Evolutionary conservation across 345 rosid species (phyloP).

Genomic region (Anacardium occidentale): DNA sequence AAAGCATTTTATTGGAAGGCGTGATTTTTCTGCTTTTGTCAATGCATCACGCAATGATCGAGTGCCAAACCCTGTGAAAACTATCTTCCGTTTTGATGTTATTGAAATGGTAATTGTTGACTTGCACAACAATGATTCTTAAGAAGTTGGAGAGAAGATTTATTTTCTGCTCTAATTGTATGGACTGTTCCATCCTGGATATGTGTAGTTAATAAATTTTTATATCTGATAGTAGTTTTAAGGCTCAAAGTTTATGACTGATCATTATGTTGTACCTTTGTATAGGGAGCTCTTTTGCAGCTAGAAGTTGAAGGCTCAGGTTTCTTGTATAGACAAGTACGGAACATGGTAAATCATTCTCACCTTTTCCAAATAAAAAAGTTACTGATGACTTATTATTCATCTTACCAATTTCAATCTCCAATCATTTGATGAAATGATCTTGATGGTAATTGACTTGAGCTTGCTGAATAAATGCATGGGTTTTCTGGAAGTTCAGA

Average conservation of each 20-base stretch:
- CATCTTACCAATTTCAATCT: background rate
- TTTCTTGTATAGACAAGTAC: slow-evolving; percentile 84
- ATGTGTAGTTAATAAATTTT: background rate
- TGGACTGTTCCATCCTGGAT: slow-evolving; percentile 1
- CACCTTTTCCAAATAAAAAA: background rate
- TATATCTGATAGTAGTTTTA: background rate
- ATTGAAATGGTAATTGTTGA: slow-evolving; percentile 56
- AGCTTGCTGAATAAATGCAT: background rate
- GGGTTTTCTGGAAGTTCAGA: background rate
- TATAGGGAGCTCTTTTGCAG: slow-evolving; percentile 72
- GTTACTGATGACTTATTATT: background rate
- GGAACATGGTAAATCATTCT: slow-evolving; percentile 67
- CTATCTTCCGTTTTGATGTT: slow-evolving; percentile 60
- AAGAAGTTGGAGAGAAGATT: slow-evolving; percentile 7
- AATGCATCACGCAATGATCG: slow-evolving; percentile 72
- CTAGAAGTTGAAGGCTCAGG: slow-evolving; percentile 93
- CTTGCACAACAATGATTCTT: slow-evolving; percentile 7
- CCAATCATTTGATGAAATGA: background rate
- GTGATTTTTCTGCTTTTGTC: slow-evolving; percentile 86
- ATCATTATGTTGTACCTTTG: slow-evolving; percentile 10
- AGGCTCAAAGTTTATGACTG: background rate
- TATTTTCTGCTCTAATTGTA: background rate
- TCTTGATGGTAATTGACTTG: background rate
- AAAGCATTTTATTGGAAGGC: slow-evolving; percentile 55
- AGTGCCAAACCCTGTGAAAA: slow-evolving; percentile 65